Evolutionary conservation across 306 rosid species (phyloP).

Genomic region (Vicia sativa): DNA sequence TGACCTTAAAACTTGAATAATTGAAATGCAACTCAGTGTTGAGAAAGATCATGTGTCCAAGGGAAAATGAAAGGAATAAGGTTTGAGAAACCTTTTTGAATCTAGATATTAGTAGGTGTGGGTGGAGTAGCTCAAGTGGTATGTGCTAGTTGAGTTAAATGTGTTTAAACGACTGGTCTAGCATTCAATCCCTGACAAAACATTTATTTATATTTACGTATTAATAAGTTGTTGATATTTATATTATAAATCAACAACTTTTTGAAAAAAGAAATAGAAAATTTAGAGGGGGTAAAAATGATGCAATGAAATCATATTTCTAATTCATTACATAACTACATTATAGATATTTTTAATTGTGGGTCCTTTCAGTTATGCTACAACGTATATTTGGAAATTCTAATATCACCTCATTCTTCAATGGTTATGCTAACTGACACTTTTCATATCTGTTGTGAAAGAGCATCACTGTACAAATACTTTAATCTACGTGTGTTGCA

Average conservation of each 20-base stretch:
- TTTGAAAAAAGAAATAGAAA: too few species aligned
- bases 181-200: too few species aligned
- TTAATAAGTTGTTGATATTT: too few species aligned
- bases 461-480: constrained; percentile 22
- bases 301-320: too few species aligned
- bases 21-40: not conserved
- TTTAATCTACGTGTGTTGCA: constrained; percentile 21
- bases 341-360: not conserved
- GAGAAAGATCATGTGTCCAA: not conserved
- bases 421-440: constrained; percentile 16
- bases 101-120: not conserved
- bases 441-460: constrained; percentile 24
- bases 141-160: too few species aligned
- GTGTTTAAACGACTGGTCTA: too few species aligned
- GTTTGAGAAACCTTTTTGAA: not conserved
- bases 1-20: constrained; percentile 1
- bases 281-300: too few species aligned
- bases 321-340: not conserved
- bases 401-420: not conserved
- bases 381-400: constrained; percentile 1
- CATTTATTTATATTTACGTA: too few species aligned
- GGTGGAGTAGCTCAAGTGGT: too few species aligned
- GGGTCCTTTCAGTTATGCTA: not conserved
- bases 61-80: not conserved
- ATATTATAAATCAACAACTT: too few species aligned